These are phyloP conservation scores for Hibiscus trionum DNA, from an alignment of 345 rosid species.

Conservation along the genomic window DNA sequence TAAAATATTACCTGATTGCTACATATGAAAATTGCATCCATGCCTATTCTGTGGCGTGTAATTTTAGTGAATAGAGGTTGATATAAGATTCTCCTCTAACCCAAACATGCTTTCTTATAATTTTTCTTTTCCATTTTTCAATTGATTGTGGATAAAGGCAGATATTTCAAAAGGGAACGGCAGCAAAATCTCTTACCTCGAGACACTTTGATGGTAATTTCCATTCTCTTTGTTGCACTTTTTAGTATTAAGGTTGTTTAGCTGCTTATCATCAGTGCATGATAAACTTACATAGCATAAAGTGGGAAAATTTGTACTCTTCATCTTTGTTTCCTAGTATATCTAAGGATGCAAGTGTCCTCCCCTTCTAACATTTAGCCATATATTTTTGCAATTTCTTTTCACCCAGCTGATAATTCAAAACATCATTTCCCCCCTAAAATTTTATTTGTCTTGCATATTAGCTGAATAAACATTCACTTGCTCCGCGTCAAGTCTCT, in stretches of 20 bases:
- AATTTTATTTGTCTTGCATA: not conserved
- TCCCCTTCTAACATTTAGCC: not conserved
- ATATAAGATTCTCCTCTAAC: not conserved
- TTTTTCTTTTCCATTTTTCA: constrained; percentile 22
- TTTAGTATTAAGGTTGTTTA: constrained; percentile 5
- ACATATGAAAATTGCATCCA: not conserved
- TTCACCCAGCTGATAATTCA: not conserved
- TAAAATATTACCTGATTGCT: not conserved
- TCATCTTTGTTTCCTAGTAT: not conserved
- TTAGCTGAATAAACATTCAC: not conserved
- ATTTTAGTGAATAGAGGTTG: not conserved
- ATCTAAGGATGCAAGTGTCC: not conserved
- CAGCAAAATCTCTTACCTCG: constrained; percentile 16
- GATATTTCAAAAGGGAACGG: constrained; percentile 45
- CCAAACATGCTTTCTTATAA: constrained; percentile 11
- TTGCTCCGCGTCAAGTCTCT: not conserved
- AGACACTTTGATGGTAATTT: constrained; percentile 38
- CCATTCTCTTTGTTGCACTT: constrained; percentile 12
- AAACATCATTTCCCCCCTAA: not conserved
- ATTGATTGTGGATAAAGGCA: constrained; percentile 66
- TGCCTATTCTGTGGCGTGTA: too few species aligned
- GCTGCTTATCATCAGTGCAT: not conserved
- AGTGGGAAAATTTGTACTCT: not conserved
- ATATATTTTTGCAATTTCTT: not conserved
- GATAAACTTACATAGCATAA: constrained; percentile 2